Evolutionary conservation across 805 yeast species (phyloP).

Genomic region (Citeromyces matritensis): DNA sequence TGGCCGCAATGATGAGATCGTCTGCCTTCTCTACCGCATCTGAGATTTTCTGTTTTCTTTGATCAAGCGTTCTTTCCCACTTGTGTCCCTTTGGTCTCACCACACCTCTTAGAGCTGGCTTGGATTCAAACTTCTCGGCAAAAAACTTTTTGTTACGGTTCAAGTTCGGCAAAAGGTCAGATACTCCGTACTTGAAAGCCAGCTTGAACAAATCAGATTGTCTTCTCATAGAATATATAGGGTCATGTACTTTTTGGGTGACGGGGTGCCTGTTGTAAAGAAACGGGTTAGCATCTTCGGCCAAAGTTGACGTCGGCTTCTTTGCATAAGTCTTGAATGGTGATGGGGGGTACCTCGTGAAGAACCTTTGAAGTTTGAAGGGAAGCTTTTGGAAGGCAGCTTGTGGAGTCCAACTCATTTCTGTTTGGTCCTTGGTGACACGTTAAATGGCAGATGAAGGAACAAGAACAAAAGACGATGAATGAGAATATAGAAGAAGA

Average conservation of each 20-base stretch:
- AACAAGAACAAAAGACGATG: too few species aligned
- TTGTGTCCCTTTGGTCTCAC: constrained; percentile 65
- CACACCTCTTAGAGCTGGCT: constrained; percentile 66
- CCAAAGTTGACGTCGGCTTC: constrained; percentile 48
- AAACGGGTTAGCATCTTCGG: constrained; percentile 74
- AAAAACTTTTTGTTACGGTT: constrained; percentile 53
- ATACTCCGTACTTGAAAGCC: constrained; percentile 70
- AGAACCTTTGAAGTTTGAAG: constrained; percentile 51
- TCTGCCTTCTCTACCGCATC: constrained; percentile 60
- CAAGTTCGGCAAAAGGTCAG: constrained; percentile 58
- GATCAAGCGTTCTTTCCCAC: constrained; percentile 55
- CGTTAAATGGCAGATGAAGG: too few species aligned
- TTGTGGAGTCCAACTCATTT: constrained; percentile 10
- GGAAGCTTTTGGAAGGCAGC: constrained; percentile 41
- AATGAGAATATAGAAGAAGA: too few species aligned
- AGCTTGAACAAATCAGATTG: constrained; percentile 73
- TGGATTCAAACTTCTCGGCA: constrained; percentile 58
- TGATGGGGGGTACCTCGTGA: constrained; percentile 71
- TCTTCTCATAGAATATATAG: constrained; percentile 67
- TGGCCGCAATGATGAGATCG: constrained; percentile 45
- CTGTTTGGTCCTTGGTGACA: neutral
- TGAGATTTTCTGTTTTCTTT: constrained; percentile 41
- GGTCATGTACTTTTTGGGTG: constrained; percentile 63
- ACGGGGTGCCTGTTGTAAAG: constrained; percentile 73
- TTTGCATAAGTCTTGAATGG: constrained; percentile 56